Evolutionary conservation across 1,284 basidiomycete species (phyloP).

Genomic region (Chondrostereum purpureum): DNA sequence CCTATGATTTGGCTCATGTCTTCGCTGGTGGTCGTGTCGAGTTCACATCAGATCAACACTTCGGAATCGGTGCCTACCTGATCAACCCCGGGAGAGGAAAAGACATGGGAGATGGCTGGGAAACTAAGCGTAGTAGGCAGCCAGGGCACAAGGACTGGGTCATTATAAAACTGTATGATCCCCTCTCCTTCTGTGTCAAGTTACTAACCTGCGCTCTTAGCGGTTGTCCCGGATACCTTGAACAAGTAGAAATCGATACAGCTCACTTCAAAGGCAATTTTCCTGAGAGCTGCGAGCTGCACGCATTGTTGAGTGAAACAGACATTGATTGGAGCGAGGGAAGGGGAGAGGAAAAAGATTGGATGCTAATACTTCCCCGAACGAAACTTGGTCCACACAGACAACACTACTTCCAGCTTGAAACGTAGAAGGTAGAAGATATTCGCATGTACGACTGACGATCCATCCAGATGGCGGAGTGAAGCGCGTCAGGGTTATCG

Average conservation of each 20-base stretch:
- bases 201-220: no score
- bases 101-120: slow-evolving; percentile 99
- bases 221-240: slow-evolving; percentile 64
- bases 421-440: slow-evolving; percentile 53
- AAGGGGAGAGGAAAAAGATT: slow-evolving; percentile 43
- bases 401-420: slow-evolving; percentile 84
- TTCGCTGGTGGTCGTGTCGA: slow-evolving; percentile 84
- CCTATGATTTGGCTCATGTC: slow-evolving; percentile 86
- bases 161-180: slow-evolving; percentile 83
- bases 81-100: slow-evolving; percentile 84
- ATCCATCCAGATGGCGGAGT: slow-evolving; percentile 95
- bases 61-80: slow-evolving; percentile 86
- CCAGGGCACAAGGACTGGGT: slow-evolving; percentile 87
- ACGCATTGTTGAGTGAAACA: slow-evolving; percentile 49
- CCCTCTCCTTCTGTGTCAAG: no score
- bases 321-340: slow-evolving; percentile 36
- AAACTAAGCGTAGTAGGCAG: slow-evolving; percentile 84
- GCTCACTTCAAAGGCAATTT: slow-evolving; percentile 97
- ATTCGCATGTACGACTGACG: slow-evolving; percentile 83
- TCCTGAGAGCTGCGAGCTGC: slow-evolving; percentile 82
- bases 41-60: slow-evolving; percentile 87
- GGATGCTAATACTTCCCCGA: slow-evolving; percentile 72
- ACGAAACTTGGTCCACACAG: slow-evolving; percentile 85
- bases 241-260: slow-evolving; percentile 87
- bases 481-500: slow-evolving; percentile 84